Percentiles rank a stretch among this genome's conserved stretches.
phyloP scores from a whole-genome alignment of 1,284 basidiomycete species.

The Cystobasidiaceae sp. region DNA sequence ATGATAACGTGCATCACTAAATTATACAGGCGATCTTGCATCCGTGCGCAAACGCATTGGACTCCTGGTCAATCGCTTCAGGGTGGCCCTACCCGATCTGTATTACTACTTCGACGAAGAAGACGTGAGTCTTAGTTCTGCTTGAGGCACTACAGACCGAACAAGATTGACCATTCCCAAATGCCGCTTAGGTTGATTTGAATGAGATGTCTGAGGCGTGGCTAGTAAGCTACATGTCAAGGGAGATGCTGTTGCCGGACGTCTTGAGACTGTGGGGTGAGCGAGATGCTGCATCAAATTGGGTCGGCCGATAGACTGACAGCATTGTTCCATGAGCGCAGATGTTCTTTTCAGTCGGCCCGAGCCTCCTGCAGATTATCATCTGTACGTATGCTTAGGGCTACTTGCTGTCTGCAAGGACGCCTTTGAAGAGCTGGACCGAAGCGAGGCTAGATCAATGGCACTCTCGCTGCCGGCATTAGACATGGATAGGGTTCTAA shows the following conservation, averaged over 20 bases:
- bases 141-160: neutral
- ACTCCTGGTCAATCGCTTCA: neutral
- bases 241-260: conserved; percentile 5
- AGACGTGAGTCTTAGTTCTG: neutral
- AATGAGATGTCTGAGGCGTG: conserved; percentile 5
- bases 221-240: conserved; percentile 1
- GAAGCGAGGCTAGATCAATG: conserved; percentile 1
- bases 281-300: no score
- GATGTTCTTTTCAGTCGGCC: neutral
- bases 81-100: neutral
- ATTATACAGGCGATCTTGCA: no score
- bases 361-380: neutral
- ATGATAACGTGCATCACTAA: no score
- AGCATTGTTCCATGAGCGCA: no score
- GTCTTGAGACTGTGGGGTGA: conserved; percentile 4
- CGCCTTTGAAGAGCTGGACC: conserved; percentile 2
- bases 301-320: no score
- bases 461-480: neutral
- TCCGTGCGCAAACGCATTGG: neutral
- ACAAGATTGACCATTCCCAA: neutral
- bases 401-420: conserved; percentile 9
- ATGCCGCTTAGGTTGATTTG: neutral
- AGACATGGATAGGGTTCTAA: conserved; percentile 7
- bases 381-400: conserved; percentile 1
- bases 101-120: conserved; percentile 9